Evolutionary conservation across 176 grass and related monocot genomes (phyloP), one percentile per base, ranked within the genome.

Genomic region (Eremochloa ophiuroides): DNA sequence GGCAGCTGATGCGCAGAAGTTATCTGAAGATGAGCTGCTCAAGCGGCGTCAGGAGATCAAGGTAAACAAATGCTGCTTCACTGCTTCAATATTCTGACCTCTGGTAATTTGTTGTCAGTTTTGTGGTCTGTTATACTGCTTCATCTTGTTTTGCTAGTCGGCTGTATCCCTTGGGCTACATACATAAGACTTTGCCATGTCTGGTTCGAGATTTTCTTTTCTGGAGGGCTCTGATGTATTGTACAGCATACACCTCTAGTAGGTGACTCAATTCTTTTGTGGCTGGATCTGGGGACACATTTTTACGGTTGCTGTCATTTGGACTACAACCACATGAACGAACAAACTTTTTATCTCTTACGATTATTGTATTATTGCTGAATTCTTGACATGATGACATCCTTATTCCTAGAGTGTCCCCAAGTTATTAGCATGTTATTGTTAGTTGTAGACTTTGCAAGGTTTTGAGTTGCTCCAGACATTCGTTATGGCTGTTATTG

Each of bases 41-140:
- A 93, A 93, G 40, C 55, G 82, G 63, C 91, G 85, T 44, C 10
- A 71, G 34, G 93, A 93, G 79, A 94, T 99, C 66, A 95, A 99
- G 90, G 93, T 95, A 62, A 62, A 87, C 4, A 56, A 86, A 39
- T 50, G 6, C 46, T 27, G 29, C 58, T 84, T 75, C 62, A 84
- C 50, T 64, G 66, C 17, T 75, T 80, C 3, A 33, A 65, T 17
- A 1, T 10, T 72, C 15, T 72, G 26, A 30, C 29, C 25, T 69
- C 1, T 44, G 6, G 1, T 71, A 80, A 39, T 43, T 25, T 72
- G 22, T 78, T 27, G 10, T 42, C 34, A 25, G 16, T 25, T 42
- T 17, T 43, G 25, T 82, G 14, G 22, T n/a, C 10, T 76, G 47
- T 26, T 64, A 46, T 64, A 46, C 5, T 38, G 17, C 28, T 10